Percentiles rank a stretch among this genome's conserved stretches.
Conservation (phyloP, 768 basidiomycete species). For the Suillus placidus region DNA sequence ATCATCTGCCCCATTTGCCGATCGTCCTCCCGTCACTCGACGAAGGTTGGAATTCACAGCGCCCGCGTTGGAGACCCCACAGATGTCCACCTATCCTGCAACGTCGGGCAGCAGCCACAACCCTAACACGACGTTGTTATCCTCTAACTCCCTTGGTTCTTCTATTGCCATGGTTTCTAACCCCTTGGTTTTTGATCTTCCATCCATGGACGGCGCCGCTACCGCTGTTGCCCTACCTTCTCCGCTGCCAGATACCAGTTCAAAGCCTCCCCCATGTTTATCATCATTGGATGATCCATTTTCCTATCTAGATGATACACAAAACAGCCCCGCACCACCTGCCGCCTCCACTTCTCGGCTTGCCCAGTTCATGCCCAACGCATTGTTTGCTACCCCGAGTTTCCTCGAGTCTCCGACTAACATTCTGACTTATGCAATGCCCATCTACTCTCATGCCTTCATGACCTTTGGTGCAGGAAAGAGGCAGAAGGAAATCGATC, state of each 20-base stretch:
- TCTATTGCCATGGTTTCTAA: neutral
- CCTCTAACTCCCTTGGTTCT: neutral
- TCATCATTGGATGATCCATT: conserved; percentile 53
- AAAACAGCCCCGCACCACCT: conserved; percentile 30
- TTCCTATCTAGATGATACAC: conserved; percentile 53
- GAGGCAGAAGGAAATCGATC: conserved; percentile 83
- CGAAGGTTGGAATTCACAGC: conserved; percentile 20
- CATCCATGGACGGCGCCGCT: neutral
- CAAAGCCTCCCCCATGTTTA: conserved; percentile 6
- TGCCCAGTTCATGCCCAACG: conserved; percentile 27
- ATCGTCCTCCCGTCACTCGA: conserved; percentile 24
- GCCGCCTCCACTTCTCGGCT: conserved; percentile 28
- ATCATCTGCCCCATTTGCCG: conserved; percentile 9
- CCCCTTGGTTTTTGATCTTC: neutral
- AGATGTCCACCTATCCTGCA: neutral
- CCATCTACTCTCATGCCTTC: conserved; percentile 72
- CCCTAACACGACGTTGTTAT: neutral
- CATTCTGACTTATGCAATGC: conserved; percentile 52
- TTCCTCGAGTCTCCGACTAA: conserved; percentile 40
- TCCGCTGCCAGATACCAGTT: neutral
- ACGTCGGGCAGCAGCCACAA: neutral
- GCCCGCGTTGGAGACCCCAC: neutral
- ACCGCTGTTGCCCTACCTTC: conserved; percentile 11
- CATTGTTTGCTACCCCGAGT: conserved; percentile 37
- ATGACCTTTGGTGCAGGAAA: conserved; percentile 88